Evolutionary conservation across 164 flowering plant genomes (phyloP), one percentile per base, ranked within the genome.

Genomic region (Magnolia sinica): DNA sequence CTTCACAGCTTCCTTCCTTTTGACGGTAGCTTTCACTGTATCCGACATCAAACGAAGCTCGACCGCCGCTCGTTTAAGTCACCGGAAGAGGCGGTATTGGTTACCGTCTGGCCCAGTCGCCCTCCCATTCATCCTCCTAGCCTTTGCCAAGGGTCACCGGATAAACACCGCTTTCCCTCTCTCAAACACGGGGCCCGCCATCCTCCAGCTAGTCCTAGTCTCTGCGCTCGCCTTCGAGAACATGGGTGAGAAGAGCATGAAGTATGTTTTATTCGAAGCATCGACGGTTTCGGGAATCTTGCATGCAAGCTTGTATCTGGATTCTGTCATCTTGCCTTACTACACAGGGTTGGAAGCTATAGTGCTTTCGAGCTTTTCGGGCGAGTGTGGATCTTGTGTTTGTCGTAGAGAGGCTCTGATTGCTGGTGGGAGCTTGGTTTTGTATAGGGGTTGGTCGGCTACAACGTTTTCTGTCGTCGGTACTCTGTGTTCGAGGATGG

Each of bases 271-370:
- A 66, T 81, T 82, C 8, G 87, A 85, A 65, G 77, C 83, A 18
- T 86, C 90, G 8, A 81, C 86, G 2, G 78, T 86, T 58, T 89
- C 91, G 0, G 90, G 91, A 29, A 80, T 87, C 61, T 27, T 88
- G 64, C 91, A 88, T 68, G 86, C 88, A 1, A 82, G 87, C 64
- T 20, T 87, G 18, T 83, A 85, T 73, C 76, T 89, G 68, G 91
- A 89, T 73, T 82, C 87, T 5, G 51, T 85, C 27, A 73, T 89
- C 58, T 72, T 89, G 49, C 91, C 91, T 27, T 87, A 85, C 74
- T 87, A 87, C 64, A 87, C 90, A 8, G 89, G 90, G 58, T 73
- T 82, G 65, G 91, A 89, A 72, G 91, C 90, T 49, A 74, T 86
- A 20, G 70, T 83, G 1, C 77, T 79, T 2, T 87, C 90, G 3